phyloP scores from a whole-genome alignment of 495 filamentous ascomycete genomes.

The Tuber magnatum region DNA sequence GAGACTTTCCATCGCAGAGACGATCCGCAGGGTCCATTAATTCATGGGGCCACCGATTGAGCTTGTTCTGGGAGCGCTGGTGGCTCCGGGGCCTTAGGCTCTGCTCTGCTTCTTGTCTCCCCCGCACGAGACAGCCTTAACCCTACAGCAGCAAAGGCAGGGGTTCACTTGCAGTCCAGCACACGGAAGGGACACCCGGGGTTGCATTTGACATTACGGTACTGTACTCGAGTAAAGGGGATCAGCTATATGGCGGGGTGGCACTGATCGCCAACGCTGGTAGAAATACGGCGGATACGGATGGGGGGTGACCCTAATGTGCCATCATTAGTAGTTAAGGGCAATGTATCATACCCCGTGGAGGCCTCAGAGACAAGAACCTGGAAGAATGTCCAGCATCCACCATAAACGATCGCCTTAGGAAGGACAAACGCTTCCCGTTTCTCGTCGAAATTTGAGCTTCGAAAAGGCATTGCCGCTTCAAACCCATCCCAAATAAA shows the following conservation, averaged over 20 bases:
- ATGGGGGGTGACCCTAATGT: conserved; percentile 72
- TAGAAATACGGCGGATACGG: conserved; percentile 52
- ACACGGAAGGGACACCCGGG: conserved; percentile 59
- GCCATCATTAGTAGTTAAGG: conserved; percentile 56
- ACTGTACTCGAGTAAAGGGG: conserved; percentile 39
- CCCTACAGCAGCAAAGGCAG: conserved; percentile 65
- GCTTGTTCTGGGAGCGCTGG: background rate
- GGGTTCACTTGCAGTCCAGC: conserved; percentile 61
- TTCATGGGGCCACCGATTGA: background rate
- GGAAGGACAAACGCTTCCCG: conserved; percentile 50
- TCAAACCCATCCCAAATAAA: conserved; percentile 71
- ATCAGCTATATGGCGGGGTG: conserved; percentile 52
- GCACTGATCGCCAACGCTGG: background rate
- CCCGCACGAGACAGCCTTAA: conserved; percentile 52
- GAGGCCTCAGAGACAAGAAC: conserved; percentile 59
- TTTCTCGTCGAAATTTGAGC: conserved; percentile 74
- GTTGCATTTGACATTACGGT: conserved; percentile 59
- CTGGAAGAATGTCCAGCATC: conserved; percentile 58
- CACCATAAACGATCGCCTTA: conserved; percentile 54
- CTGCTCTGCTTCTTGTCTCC: conserved; percentile 42
- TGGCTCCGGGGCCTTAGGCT: background rate
- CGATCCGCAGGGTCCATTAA: background rate
- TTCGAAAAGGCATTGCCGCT: conserved; percentile 71
- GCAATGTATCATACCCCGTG: conserved; percentile 58
- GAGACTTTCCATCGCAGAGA: background rate